Conservation (phyloP, 495 filamentous ascomycete genomes). For the Neurospora intermedia region DNA sequence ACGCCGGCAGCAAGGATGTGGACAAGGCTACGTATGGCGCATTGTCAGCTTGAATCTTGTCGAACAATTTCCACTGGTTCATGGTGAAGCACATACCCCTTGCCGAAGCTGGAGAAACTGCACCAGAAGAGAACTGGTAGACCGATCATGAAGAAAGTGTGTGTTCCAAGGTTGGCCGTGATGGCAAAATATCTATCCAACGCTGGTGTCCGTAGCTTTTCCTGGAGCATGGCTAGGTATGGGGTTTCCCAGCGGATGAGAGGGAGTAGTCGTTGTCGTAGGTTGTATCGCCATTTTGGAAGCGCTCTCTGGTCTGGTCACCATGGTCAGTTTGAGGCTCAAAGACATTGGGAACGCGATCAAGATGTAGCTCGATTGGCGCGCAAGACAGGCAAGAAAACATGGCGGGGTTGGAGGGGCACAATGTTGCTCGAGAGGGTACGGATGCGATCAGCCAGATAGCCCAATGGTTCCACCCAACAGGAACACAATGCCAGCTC, state of each 20-base stretch:
- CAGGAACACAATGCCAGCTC: not conserved
- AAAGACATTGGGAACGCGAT: not conserved
- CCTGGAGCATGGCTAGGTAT: constrained; percentile 78
- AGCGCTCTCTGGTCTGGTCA: constrained; percentile 66
- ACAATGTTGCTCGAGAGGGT: not conserved
- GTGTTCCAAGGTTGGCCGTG: constrained; percentile 92
- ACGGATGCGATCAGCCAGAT: not conserved
- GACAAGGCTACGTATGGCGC: constrained; percentile 49
- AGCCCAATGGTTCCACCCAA: not conserved
- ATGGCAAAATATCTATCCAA: constrained; percentile 94
- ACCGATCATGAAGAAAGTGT: constrained; percentile 96
- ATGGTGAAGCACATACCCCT: constrained; percentile 61
- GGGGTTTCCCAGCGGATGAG: constrained; percentile 92
- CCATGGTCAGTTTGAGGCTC: not conserved
- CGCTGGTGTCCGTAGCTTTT: constrained; percentile 60
- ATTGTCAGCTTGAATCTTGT: constrained; percentile 7
- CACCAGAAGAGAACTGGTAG: constrained; percentile 95
- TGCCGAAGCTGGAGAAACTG: constrained; percentile 66
- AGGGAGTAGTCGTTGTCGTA: constrained; percentile 73
- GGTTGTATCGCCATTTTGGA: constrained; percentile 77
- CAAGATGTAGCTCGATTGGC: not conserved
- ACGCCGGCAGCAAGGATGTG: constrained; percentile 83
- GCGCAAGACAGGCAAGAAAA: not conserved
- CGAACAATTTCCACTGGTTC: not conserved
- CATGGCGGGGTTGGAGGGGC: not conserved